Percentiles rank a stretch among this genome's conserved stretches.
phyloP scores from a whole-genome alignment of 345 rosid genomes.

The Pistacia atlantica region DNA sequence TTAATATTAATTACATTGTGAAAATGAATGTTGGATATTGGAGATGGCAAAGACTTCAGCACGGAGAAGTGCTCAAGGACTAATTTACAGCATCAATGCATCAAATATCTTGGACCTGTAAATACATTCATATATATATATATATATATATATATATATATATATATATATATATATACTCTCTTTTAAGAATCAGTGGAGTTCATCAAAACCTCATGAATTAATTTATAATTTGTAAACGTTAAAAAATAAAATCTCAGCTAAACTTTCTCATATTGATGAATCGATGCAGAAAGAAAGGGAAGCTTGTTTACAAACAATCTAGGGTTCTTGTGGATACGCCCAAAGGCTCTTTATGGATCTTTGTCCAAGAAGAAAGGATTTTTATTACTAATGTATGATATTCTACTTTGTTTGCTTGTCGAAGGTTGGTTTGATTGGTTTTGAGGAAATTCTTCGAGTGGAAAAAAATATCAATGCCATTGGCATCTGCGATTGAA shows the following conservation, averaged over 20 bases:
- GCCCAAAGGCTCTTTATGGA: conserved; percentile 59
- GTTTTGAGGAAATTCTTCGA: too few relatives aligned
- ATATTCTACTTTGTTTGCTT: too few relatives aligned
- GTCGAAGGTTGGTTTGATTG: too few relatives aligned
- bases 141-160: too few relatives aligned
- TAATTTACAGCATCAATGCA: conserved; percentile 59
- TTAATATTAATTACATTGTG: neutral
- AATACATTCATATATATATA: conserved; percentile 2
- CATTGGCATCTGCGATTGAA: too few relatives aligned
- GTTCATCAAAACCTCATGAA: too few relatives aligned
- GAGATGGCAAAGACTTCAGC: conserved; percentile 71
- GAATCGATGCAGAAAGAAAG: conserved; percentile 55
- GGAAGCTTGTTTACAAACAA: conserved; percentile 50
- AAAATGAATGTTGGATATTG: conserved; percentile 70
- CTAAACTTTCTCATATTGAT: too few relatives aligned
- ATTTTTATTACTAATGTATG: conserved; percentile 21
- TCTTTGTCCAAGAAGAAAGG: conserved; percentile 75
- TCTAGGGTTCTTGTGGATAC: conserved; percentile 45
- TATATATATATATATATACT: too few relatives aligned
- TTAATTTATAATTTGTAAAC: too few relatives aligned
- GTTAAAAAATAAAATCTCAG: too few relatives aligned
- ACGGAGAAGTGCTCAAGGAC: conserved; percentile 55
- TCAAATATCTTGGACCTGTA: conserved; percentile 83
- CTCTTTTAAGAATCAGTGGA: too few relatives aligned
- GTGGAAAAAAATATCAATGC: too few relatives aligned